phyloP scores from a whole-genome alignment of 2,329 filamentous ascomycete species.

The Stachybotrys chartarum region DNA sequence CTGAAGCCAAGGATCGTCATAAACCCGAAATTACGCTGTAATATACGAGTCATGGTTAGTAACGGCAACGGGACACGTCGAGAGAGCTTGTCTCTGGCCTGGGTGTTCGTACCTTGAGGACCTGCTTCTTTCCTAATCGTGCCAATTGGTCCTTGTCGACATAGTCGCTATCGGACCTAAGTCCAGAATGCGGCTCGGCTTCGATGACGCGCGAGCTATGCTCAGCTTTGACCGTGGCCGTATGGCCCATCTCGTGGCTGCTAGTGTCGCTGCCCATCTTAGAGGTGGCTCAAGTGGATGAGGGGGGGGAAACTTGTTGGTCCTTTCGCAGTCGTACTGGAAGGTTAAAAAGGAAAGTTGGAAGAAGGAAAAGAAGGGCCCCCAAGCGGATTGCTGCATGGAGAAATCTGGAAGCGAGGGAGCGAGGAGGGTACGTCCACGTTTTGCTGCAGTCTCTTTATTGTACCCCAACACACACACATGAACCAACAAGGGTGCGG shows the following conservation, averaged over 20 bases:
- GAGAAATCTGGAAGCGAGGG: background rate
- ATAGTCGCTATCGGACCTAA: conserved; percentile 7
- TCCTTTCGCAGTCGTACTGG: too few relatives aligned
- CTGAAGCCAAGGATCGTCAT: conserved; percentile 44
- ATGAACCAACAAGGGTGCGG: background rate
- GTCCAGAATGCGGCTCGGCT: conserved; percentile 11
- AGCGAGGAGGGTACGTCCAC: background rate
- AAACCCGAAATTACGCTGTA: conserved; percentile 40
- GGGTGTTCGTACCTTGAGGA: conserved; percentile 13
- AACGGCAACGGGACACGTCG: background rate
- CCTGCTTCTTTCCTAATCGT: conserved; percentile 19
- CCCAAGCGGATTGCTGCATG: background rate
- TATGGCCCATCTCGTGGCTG: conserved; percentile 16
- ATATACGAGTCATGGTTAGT: background rate
- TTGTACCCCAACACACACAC: background rate
- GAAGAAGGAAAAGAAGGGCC: background rate
- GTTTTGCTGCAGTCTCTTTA: background rate
- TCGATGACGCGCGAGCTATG: conserved; percentile 5
- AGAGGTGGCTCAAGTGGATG: background rate
- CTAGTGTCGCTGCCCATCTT: conserved; percentile 12
- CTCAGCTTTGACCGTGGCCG: conserved; percentile 7
- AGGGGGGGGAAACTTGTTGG: background rate
- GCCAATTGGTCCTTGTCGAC: conserved; percentile 16
- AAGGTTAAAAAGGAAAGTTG: background rate
- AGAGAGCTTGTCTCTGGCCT: background rate